Evolutionary conservation across 1,284 basidiomycete genomes (phyloP).

Genomic region (Ceratobasidium sp.): DNA sequence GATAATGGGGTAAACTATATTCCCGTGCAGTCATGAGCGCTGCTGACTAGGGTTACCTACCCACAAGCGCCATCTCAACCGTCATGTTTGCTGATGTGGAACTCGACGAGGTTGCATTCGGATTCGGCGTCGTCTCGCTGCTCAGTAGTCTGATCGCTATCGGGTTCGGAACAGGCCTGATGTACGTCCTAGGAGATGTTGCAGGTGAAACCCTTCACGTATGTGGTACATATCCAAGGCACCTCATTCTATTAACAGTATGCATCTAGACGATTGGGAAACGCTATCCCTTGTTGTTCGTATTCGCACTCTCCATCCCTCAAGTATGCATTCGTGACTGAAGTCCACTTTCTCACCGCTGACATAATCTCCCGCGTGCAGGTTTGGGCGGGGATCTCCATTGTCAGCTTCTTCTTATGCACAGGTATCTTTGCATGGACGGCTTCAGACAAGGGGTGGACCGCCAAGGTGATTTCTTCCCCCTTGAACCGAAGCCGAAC

Average conservation of each 20-base stretch:
- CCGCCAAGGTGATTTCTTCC: slow-evolving; percentile 30
- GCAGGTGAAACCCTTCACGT: slow-evolving; percentile 31
- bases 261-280: slow-evolving; percentile 17
- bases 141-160: slow-evolving; percentile 39
- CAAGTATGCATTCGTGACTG: neutral
- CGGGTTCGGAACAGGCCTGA: slow-evolving; percentile 39
- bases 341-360: neutral
- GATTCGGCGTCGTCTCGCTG: slow-evolving; percentile 36
- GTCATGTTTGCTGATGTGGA: slow-evolving; percentile 35
- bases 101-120: slow-evolving; percentile 31
- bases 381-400: slow-evolving; percentile 32
- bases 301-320: slow-evolving; percentile 34
- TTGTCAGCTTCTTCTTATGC: slow-evolving; percentile 32
- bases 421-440: slow-evolving; percentile 31
- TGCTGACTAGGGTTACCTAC: neutral
- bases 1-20: slow-evolving; percentile 35
- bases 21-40: neutral
- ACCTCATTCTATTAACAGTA: neutral
- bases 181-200: slow-evolving; percentile 38
- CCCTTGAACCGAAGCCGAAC: neutral
- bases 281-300: slow-evolving; percentile 29
- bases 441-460: slow-evolving; percentile 32
- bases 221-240: neutral
- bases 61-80: slow-evolving; percentile 36
- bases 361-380: neutral